These are phyloP conservation scores for Moelleriella libera DNA, from an alignment of 2,329 filamentous ascomycete genomes.

Conservation along the genomic window DNA sequence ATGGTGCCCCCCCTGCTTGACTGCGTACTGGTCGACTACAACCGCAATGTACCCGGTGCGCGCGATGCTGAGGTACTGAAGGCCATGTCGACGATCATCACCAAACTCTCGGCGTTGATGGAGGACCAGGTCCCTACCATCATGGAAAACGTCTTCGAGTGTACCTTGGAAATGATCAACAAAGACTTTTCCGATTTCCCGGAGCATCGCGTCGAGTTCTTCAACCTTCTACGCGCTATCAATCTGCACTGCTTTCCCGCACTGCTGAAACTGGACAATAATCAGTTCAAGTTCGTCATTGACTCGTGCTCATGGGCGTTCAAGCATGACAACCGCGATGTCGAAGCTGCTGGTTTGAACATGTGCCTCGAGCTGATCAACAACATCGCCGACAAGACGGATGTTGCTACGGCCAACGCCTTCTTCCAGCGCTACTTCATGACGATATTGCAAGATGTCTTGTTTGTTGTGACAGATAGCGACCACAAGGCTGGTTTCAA, in stretches of 20 bases:
- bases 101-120: constrained; percentile 91
- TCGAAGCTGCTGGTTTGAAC: constrained; percentile 88
- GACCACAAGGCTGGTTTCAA: constrained; percentile 99
- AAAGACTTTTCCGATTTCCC: constrained; percentile 99
- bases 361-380: constrained; percentile 97
- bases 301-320: constrained; percentile 99
- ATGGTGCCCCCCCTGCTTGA: constrained; percentile 95
- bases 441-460: constrained; percentile 89
- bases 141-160: constrained; percentile 98
- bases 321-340: constrained; percentile 97
- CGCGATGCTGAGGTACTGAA: constrained; percentile 93
- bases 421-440: constrained; percentile 99
- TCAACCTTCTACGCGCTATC: constrained; percentile 90
- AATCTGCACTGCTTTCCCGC: constrained; percentile 96
- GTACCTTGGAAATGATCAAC: constrained; percentile 99
- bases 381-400: constrained; percentile 91
- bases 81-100: constrained; percentile 95
- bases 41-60: constrained; percentile 88
- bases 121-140: constrained; percentile 95
- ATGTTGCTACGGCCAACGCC: constrained; percentile 70
- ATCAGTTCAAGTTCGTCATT: constrained; percentile 98
- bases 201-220: constrained; percentile 98
- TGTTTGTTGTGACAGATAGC: constrained; percentile 93
- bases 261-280: constrained; percentile 82
- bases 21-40: constrained; percentile 89